These are phyloP conservation scores for Cyclotella distinguenda DNA, from an alignment of 108 stramenopile genomes.

Conservation along the genomic window DNA sequence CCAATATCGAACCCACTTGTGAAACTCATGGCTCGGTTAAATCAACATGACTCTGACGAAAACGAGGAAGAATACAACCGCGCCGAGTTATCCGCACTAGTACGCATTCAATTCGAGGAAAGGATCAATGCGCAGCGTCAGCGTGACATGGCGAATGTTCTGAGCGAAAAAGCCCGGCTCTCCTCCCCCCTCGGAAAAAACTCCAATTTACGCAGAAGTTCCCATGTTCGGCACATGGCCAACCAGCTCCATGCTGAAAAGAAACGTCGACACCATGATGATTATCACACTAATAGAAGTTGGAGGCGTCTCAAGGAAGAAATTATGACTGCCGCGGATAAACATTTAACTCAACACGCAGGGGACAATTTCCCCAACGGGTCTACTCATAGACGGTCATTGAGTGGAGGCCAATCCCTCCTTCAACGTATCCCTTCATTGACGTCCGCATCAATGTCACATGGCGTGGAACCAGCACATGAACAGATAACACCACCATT, in stretches of 20 bases:
- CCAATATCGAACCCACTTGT: slow-evolving; percentile 84
- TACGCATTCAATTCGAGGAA: slow-evolving; percentile 82
- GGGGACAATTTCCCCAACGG: background rate
- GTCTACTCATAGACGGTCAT: background rate
- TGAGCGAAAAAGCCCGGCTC: background rate
- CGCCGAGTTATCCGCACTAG: slow-evolving; percentile 71
- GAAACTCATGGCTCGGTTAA: slow-evolving; percentile 62
- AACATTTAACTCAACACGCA: slow-evolving; percentile 7
- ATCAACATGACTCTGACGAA: slow-evolving; percentile 50
- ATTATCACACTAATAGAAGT: slow-evolving; percentile 13
- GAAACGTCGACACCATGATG: slow-evolving; percentile 14
- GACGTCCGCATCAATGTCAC: slow-evolving; percentile 2
- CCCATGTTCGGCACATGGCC: slow-evolving; percentile 13
- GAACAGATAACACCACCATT: slow-evolving; percentile 51
- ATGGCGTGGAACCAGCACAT: background rate
- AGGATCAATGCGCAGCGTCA: slow-evolving; percentile 48
- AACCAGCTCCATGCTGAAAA: slow-evolving; percentile 25
- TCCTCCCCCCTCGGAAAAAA: background rate
- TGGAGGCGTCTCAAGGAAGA: slow-evolving; percentile 52
- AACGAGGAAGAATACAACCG: slow-evolving; percentile 53
- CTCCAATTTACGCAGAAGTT: background rate
- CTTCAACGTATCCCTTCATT: background rate
- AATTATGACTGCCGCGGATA: slow-evolving; percentile 46
- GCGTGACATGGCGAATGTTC: slow-evolving; percentile 14
- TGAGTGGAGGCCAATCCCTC: slow-evolving; percentile 2